phyloP scores from a whole-genome alignment of 176 grass and related monocot species.

The Chrysopogon serrulatus region DNA sequence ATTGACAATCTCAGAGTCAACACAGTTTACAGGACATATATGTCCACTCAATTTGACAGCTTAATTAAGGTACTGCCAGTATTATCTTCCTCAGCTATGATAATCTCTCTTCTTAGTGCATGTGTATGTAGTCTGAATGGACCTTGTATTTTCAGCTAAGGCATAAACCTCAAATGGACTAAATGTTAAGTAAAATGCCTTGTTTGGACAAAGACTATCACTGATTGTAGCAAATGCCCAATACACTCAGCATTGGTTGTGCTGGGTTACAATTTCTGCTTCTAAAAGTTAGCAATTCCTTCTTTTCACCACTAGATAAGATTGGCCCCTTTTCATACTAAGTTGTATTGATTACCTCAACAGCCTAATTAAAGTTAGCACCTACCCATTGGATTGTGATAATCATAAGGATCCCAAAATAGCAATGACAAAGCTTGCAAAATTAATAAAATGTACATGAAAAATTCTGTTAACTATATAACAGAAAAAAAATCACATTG shows the following conservation, averaged over 20 bases:
- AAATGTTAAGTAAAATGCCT: background rate
- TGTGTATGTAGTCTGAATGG: background rate
- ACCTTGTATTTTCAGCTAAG: background rate
- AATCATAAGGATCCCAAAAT: background rate
- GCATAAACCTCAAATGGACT: background rate
- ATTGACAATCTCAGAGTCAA: background rate
- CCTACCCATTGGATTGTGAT: background rate
- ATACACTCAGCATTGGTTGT: background rate
- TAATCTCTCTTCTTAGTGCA: background rate
- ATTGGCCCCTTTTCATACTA: background rate
- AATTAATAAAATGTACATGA: conserved; percentile 1
- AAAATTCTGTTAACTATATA: background rate
- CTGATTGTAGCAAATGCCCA: background rate
- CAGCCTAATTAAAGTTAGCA: conserved; percentile 2
- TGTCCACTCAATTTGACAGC: background rate
- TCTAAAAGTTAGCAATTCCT: background rate
- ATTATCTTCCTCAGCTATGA: background rate
- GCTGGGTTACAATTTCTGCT: background rate
- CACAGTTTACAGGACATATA: background rate
- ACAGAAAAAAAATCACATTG: background rate
- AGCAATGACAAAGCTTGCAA: background rate
- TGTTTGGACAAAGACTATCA: background rate
- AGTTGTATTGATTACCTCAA: background rate
- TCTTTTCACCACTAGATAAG: background rate
- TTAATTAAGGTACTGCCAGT: background rate